Evolutionary conservation across 169 alveolate genomes (phyloP).

Genomic region (Cryptosporidium meleagridis): DNA sequence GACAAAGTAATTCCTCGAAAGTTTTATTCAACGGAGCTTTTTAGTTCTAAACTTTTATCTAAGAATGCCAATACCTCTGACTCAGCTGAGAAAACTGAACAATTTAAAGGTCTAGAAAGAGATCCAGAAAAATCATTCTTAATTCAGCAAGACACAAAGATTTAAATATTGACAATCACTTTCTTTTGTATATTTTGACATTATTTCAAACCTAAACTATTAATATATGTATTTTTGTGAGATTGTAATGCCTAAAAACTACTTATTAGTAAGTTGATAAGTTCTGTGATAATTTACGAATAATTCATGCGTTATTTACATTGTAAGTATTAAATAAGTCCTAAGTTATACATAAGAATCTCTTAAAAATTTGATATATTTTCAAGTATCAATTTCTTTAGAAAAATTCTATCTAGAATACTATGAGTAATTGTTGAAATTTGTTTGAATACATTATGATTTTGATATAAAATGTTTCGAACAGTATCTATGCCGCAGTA

Average conservation of each 20-base stretch:
- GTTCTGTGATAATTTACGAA: not conserved
- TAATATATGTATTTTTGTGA: no score
- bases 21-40: not conserved
- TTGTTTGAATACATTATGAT: no score
- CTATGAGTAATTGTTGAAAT: no score
- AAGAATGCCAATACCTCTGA: not conserved
- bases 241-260: not conserved
- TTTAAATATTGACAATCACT: not conserved
- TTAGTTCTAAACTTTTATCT: not conserved
- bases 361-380: not conserved
- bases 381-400: not conserved
- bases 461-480: no score
- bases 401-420: not conserved
- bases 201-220: no score
- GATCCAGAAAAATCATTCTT: not conserved
- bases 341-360: not conserved
- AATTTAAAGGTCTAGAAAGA: not conserved
- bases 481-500: not conserved
- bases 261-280: no score
- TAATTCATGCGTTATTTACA: not conserved
- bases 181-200: not conserved
- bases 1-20: conserved; percentile 25
- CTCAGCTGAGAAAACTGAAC: not conserved
- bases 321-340: not conserved
- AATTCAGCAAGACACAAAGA: not conserved